phyloP scores from a whole-genome alignment of 2,329 filamentous ascomycete genomes.

The Ambrosiella xylebori region DNA sequence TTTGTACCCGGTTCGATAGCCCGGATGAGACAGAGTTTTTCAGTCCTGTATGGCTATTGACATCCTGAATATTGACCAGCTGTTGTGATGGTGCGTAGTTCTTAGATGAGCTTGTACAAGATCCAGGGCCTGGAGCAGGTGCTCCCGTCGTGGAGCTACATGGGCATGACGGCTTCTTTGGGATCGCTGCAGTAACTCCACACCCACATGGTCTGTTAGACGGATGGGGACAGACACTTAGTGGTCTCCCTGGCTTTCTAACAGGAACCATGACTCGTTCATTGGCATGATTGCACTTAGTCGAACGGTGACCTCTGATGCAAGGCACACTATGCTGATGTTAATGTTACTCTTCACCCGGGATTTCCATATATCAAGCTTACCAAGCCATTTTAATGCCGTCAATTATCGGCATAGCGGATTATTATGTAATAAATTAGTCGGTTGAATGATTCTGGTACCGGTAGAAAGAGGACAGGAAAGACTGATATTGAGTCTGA shows the following conservation, averaged over 20 bases:
- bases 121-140: background rate
- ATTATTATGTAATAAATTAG: no score
- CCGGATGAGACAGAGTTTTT: background rate
- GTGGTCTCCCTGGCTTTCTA: slow-evolving; percentile 51
- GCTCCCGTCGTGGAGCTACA: slow-evolving; percentile 23
- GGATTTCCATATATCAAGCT: slow-evolving; percentile 19
- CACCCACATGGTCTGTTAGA: slow-evolving; percentile 44
- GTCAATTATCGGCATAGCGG: slow-evolving; percentile 48
- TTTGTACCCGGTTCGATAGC: slow-evolving; percentile 28
- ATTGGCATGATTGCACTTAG: slow-evolving; percentile 52
- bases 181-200: slow-evolving; percentile 47
- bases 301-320: slow-evolving; percentile 59
- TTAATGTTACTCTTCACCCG: slow-evolving; percentile 2
- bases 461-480: no score
- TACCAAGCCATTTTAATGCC: slow-evolving; percentile 61
- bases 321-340: slow-evolving; percentile 44
- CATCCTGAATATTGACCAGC: no score
- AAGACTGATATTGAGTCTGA: no score
- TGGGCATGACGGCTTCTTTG: slow-evolving; percentile 37
- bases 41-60: background rate
- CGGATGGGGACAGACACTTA: slow-evolving; percentile 53
- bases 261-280: slow-evolving; percentile 55
- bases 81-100: no score
- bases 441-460: no score
- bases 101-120: background rate